phyloP scores from a whole-genome alignment of 306 rosid species.

The Parietaria judaica region DNA sequence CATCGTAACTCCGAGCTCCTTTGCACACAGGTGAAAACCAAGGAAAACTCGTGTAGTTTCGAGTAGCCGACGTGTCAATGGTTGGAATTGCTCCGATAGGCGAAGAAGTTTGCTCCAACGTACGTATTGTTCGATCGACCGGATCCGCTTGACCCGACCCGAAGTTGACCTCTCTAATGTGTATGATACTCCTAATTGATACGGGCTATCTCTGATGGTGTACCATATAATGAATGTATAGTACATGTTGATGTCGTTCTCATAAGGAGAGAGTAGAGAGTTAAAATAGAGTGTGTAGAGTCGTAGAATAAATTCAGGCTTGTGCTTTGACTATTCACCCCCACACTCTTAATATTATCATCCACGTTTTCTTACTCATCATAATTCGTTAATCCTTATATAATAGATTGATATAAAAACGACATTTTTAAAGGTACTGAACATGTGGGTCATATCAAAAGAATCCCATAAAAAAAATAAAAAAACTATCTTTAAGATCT shows the following conservation, averaged over 20 bases:
- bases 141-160: conserved; percentile 24
- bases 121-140: conserved; percentile 15
- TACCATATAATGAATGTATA: conserved; percentile 48
- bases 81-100: conserved; percentile 11
- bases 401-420: too few species aligned
- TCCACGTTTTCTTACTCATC: background rate
- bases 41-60: conserved; percentile 17
- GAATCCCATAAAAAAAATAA: background rate
- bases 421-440: background rate
- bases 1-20: background rate
- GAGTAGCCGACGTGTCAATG: conserved; percentile 15
- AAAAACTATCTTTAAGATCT: background rate
- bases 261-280: conserved; percentile 34
- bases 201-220: conserved; percentile 28
- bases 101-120: conserved; percentile 22
- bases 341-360: conserved; percentile 18
- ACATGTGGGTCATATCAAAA: too few species aligned
- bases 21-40: conserved; percentile 32
- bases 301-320: conserved; percentile 40
- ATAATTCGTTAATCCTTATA: background rate
- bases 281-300: conserved; percentile 32
- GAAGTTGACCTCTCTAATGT: conserved; percentile 31
- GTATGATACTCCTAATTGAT: conserved; percentile 35
- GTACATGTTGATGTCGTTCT: conserved; percentile 39
- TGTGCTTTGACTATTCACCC: conserved; percentile 25